Percentiles rank a stretch among this genome's conserved stretches.
Conservation (phyloP, 1,139 yeast species). For the Hansenula lynferdii region DNA sequence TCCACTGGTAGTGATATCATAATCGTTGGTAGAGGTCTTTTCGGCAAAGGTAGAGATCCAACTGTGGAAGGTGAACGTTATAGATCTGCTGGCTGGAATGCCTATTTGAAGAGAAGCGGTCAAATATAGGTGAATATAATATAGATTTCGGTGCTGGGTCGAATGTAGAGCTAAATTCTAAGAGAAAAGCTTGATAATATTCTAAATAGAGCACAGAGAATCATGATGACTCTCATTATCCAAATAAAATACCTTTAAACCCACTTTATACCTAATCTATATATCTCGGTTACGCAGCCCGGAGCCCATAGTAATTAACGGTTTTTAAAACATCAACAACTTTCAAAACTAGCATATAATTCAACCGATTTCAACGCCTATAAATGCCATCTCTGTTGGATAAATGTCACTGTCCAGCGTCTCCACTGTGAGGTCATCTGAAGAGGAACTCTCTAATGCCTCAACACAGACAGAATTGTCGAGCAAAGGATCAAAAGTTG, state of each 20-base stretch:
- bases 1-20: slow-evolving; percentile 86
- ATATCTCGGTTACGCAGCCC: too few relatives aligned
- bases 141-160: too few relatives aligned
- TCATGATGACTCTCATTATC: too few relatives aligned
- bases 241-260: too few relatives aligned
- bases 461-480: slow-evolving; percentile 14
- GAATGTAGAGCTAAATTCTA: too few relatives aligned
- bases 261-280: too few relatives aligned
- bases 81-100: slow-evolving; percentile 91
- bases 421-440: neutral
- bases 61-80: slow-evolving; percentile 82
- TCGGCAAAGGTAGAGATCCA: slow-evolving; percentile 95
- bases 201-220: too few relatives aligned
- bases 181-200: too few relatives aligned
- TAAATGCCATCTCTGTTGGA: neutral
- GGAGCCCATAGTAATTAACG: too few relatives aligned
- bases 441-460: neutral
- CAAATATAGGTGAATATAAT: slow-evolving; percentile 1
- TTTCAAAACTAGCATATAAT: too few relatives aligned
- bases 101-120: slow-evolving; percentile 50
- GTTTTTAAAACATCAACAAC: too few relatives aligned
- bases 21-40: slow-evolving; percentile 95
- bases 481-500: slow-evolving; percentile 16
- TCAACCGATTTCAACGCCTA: too few relatives aligned
- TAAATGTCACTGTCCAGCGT: neutral